phyloP scores from a whole-genome alignment of 129 eudicot species.

The Deinandra increscens region DNA sequence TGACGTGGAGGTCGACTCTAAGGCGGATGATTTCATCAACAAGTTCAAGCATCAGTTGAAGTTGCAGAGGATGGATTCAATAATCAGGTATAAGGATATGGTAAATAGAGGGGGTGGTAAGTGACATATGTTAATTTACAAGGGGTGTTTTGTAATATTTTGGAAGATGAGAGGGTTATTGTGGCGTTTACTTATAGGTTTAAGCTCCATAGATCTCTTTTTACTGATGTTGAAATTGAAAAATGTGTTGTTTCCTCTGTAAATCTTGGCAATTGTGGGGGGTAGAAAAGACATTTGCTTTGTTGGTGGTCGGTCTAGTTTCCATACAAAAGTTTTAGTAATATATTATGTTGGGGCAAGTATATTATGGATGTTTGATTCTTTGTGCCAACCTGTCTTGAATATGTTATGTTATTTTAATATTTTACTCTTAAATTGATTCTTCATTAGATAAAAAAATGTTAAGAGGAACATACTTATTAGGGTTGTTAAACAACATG shows the following conservation, averaged over 20 bases:
- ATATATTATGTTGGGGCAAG: conserved; percentile 8
- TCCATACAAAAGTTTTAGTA: not conserved
- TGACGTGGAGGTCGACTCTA: conserved; percentile 78
- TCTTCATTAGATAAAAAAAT: too few species aligned
- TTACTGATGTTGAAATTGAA: not conserved
- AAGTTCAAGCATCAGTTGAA: conserved; percentile 76
- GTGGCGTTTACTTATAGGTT: not conserved
- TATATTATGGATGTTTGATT: conserved; percentile 7
- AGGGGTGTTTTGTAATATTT: conserved; percentile 34
- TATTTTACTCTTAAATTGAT: not conserved
- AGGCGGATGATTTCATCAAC: conserved; percentile 87
- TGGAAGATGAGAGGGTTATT: conserved; percentile 18
- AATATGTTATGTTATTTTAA: not conserved
- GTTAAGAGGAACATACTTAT: too few species aligned
- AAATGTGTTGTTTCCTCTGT: conserved; percentile 17
- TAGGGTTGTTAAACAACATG: too few species aligned
- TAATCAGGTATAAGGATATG: conserved; percentile 77
- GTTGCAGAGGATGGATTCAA: conserved; percentile 85
- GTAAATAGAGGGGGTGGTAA: conserved; percentile 54
- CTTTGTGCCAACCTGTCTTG: conserved; percentile 20
- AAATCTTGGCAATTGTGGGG: conserved; percentile 16
- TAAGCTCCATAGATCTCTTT: not conserved
- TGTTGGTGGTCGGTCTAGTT: not conserved
- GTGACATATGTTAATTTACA: conserved; percentile 16
- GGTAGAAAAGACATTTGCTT: conserved; percentile 25